Conservation (phyloP, 1,139 yeast genomes). For the Taphrina communis region DNA sequence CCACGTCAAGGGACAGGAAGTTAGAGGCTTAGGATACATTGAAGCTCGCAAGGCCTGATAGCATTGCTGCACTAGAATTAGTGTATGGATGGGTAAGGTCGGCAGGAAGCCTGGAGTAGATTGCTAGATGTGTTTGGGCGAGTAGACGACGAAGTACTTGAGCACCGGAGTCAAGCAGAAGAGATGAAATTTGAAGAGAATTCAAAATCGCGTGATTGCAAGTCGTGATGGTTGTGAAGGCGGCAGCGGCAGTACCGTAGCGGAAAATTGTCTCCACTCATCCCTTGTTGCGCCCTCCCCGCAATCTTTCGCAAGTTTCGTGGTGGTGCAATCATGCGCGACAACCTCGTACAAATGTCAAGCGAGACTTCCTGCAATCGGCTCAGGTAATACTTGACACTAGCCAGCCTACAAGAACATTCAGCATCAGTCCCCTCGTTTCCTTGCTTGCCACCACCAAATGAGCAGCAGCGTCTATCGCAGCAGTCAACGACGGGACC, state of each 20-base stretch:
- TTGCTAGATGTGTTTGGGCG: background rate
- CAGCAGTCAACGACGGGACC: constrained; percentile 15
- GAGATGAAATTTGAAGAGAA: too few relatives aligned
- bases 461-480: constrained; percentile 14
- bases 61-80: too few relatives aligned
- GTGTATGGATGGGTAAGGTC: too few relatives aligned
- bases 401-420: too few relatives aligned
- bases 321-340: constrained; percentile 9
- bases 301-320: background rate
- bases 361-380: too few relatives aligned
- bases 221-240: too few relatives aligned
- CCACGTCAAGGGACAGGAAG: constrained; percentile 24
- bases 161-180: too few relatives aligned
- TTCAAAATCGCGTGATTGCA: too few relatives aligned
- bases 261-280: background rate
- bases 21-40: constrained; percentile 27
- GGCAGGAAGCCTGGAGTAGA: too few relatives aligned
- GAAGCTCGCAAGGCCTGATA: constrained; percentile 15
- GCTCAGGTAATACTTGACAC: too few relatives aligned
- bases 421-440: too few relatives aligned
- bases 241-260: too few relatives aligned
- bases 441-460: background rate
- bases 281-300: background rate
- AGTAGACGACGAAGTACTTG: background rate
- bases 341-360: background rate